phyloP scores from a whole-genome alignment of 192 early-diverging fungal genomes.

The Backusella luteola region DNA sequence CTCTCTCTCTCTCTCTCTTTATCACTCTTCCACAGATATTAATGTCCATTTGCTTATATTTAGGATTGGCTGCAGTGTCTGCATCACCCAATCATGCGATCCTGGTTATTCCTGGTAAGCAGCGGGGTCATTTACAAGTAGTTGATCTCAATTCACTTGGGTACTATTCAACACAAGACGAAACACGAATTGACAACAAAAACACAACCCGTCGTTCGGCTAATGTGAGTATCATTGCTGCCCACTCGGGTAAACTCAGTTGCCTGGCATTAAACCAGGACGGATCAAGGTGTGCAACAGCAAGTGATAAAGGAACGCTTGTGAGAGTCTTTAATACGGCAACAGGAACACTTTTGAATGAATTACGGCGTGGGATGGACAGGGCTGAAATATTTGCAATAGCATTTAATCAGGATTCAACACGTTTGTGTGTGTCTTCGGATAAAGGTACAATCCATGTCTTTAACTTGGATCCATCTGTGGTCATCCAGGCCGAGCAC shows the following conservation, averaged over 20 bases:
- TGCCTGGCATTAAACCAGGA: slow-evolving; percentile 75
- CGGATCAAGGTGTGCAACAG: slow-evolving; percentile 80
- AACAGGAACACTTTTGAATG: slow-evolving; percentile 71
- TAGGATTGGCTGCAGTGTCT: slow-evolving; percentile 68
- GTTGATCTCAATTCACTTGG: slow-evolving; percentile 61
- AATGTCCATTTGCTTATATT: neutral
- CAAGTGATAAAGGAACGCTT: slow-evolving; percentile 88
- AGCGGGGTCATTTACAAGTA: slow-evolving; percentile 84
- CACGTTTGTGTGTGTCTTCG: slow-evolving; percentile 77
- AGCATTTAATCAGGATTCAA: slow-evolving; percentile 81
- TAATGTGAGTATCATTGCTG: slow-evolving; percentile 78
- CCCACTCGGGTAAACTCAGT: slow-evolving; percentile 76
- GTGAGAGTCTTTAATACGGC: slow-evolving; percentile 84
- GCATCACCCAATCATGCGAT: slow-evolving; percentile 64
- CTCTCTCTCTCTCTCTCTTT: neutral
- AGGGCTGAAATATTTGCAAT: slow-evolving; percentile 87
- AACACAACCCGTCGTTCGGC: slow-evolving; percentile 36
- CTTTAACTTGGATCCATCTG: slow-evolving; percentile 74
- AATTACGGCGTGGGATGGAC: slow-evolving; percentile 87
- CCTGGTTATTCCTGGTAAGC: slow-evolving; percentile 80
- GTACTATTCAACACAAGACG: slow-evolving; percentile 3
- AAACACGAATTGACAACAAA: neutral
- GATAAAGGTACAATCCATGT: slow-evolving; percentile 95
- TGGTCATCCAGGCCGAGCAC: slow-evolving; percentile 38
- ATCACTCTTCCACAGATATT: neutral